Base-by-base conservation (phyloP, 192 early-diverging fungal species). In the Coemansia sp. region DNA sequence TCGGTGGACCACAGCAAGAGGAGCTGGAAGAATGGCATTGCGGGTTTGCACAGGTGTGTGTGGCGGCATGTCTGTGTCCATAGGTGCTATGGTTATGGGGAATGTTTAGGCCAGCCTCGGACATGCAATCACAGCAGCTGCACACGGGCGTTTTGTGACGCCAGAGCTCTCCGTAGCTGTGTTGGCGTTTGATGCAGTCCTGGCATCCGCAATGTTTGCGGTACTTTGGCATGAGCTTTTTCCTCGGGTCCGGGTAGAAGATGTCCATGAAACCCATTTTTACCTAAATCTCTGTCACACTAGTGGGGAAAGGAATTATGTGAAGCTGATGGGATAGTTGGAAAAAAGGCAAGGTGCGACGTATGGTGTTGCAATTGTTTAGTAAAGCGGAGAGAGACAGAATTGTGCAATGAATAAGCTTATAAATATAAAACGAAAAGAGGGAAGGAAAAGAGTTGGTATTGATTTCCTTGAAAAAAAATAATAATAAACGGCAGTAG, bases 51-150 rank as follows among this genome's bases (percentile, higher is more conserved):
- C 69, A 72, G 8, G 69, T 60, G 41, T 72, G 69, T 10, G 25
- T 18, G 1, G 47, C 20, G 5, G 69, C 61, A 29, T 72, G 69
- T 1, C 53, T 53, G 40, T 72, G 69, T 9, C 35, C 58, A 39
- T 56, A 55, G 2, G 69, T 72, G 45, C 61, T 65, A 27, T 64
- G 38, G 10, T 51, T 39, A 25, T 64, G 61, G 15, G 69, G 62
- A 15, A 72, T 55, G 49, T 56, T 54, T 29, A 53, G 61, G 9
- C 69, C 69, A 4, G 69, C 69, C 10, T 53, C 52, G 5, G 69
- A 51, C 69, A 72, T 72, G 44, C 69, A 72, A 50, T 72, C 69
- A 53, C 69, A 72, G 50, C 69, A 72, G 14, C 57, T 64, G 45
- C 69, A 72, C 5, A 64, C 28, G 9, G 69, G 69, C 10, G 69